Percentiles rank a stretch among this genome's conserved stretches.
phyloP scores from a whole-genome alignment of 176 grass and related monocot genomes.

The Oryza longistaminata region DNA sequence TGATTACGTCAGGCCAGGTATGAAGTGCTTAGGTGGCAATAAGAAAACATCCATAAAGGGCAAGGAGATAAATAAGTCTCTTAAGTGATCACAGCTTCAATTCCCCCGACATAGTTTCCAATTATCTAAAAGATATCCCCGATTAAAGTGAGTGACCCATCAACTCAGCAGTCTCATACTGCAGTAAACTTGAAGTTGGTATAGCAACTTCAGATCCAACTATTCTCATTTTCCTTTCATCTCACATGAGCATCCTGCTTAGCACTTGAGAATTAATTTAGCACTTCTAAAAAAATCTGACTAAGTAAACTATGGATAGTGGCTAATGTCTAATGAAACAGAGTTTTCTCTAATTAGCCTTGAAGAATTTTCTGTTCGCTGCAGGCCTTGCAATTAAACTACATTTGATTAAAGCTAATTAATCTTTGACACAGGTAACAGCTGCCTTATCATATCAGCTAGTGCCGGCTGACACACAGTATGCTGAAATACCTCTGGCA shows the following conservation, averaged over 20 bases:
- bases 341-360: constrained; percentile 12
- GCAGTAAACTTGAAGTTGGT: not conserved
- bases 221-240: not conserved
- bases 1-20: not conserved
- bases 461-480: constrained; percentile 69
- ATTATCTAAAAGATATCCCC: not conserved
- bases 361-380: constrained; percentile 24
- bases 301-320: not conserved
- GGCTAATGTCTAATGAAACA: not conserved
- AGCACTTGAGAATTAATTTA: not conserved
- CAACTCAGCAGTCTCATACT: not conserved
- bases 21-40: not conserved
- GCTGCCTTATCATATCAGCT: constrained; percentile 86
- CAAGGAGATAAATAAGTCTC: not conserved
- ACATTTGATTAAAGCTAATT: constrained; percentile 19
- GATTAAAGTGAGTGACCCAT: not conserved
- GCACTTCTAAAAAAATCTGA: not conserved
- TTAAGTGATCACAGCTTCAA: not conserved
- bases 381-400: not conserved
- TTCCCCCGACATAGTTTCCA: not conserved
- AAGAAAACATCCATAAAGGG: not conserved
- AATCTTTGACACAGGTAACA: constrained; percentile 58
- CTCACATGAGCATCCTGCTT: not conserved
- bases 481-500: constrained; percentile 93
- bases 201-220: not conserved